Evolutionary conservation across 495 filamentous ascomycete genomes (phyloP).

Genomic region (Annulohypoxylon nitens): DNA sequence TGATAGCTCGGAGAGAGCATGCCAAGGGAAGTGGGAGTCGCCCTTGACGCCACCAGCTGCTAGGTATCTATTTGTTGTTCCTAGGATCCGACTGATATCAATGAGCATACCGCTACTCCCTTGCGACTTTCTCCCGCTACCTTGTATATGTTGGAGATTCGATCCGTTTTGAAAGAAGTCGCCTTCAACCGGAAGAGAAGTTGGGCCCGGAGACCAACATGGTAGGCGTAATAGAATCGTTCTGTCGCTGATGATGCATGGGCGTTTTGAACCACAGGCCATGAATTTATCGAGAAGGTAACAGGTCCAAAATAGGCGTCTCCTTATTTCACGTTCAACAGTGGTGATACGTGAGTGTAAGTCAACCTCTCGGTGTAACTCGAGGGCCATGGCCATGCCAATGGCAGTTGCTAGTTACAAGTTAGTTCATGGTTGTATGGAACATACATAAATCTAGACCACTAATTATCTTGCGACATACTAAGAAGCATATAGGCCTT

Average conservation of each 20-base stretch:
- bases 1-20: slow-evolving; percentile 83
- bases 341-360: slow-evolving; percentile 66
- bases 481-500: slow-evolving; percentile 87
- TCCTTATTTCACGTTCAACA: slow-evolving; percentile 77
- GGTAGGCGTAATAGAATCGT: slow-evolving; percentile 79
- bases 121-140: slow-evolving; percentile 74
- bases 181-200: slow-evolving; percentile 72
- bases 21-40: slow-evolving; percentile 91
- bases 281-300: slow-evolving; percentile 86
- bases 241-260: slow-evolving; percentile 79
- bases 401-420: slow-evolving; percentile 73
- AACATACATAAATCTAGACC: background rate
- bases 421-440: slow-evolving; percentile 13
- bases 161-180: slow-evolving; percentile 82
- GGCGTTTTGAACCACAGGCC: slow-evolving; percentile 81
- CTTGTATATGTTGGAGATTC: slow-evolving; percentile 75
- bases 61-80: slow-evolving; percentile 85
- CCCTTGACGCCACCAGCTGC: slow-evolving; percentile 87
- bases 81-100: slow-evolving; percentile 83
- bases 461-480: slow-evolving; percentile 55
- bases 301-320: slow-evolving; percentile 85
- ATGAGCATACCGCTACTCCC: slow-evolving; percentile 80
- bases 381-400: slow-evolving; percentile 83
- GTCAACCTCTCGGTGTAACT: slow-evolving; percentile 79
- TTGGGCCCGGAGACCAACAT: slow-evolving; percentile 70